phyloP scores from a whole-genome alignment of 2,329 filamentous ascomycete genomes.

The Endoconidiophora laricicola region DNA sequence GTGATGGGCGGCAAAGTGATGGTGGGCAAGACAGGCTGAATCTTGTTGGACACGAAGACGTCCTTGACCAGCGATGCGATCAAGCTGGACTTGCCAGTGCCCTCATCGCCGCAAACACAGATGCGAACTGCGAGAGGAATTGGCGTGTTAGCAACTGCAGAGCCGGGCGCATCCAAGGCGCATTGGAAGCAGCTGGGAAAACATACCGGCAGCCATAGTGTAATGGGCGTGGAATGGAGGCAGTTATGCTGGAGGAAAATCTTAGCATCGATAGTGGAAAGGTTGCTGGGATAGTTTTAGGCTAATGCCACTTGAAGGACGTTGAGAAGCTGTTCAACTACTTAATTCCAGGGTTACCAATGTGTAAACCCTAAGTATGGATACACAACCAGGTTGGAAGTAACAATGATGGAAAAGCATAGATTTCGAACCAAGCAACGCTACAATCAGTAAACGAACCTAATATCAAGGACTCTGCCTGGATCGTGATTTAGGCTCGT shows the following conservation, averaged over 20 bases:
- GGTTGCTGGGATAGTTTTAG: not conserved
- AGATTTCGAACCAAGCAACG: too few species aligned
- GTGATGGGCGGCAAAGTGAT: slow-evolving; percentile 90
- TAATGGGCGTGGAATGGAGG: not conserved
- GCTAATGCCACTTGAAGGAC: not conserved
- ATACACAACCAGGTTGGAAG: too few species aligned
- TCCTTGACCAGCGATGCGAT: slow-evolving; percentile 95
- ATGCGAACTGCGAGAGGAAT: slow-evolving; percentile 50
- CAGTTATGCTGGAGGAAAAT: not conserved
- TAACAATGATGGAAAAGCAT: too few species aligned
- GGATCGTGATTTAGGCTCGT: too few species aligned
- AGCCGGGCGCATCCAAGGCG: not conserved
- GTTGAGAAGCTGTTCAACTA: too few species aligned
- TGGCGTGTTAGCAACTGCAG: slow-evolving; percentile 11
- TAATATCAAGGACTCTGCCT: too few species aligned
- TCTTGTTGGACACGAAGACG: slow-evolving; percentile 88
- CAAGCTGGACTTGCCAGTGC: slow-evolving; percentile 82
- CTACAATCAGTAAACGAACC: too few species aligned
- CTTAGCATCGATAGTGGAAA: not conserved
- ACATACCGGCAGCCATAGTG: slow-evolving; percentile 19
- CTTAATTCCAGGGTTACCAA: too few species aligned
- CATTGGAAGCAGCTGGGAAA: slow-evolving; percentile 1
- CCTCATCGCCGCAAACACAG: slow-evolving; percentile 92
- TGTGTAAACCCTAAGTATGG: too few species aligned
- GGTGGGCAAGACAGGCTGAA: slow-evolving; percentile 82